Evolutionary conservation across 2,329 filamentous ascomycete species (phyloP).

Genomic region (Phialophora chinensis): DNA sequence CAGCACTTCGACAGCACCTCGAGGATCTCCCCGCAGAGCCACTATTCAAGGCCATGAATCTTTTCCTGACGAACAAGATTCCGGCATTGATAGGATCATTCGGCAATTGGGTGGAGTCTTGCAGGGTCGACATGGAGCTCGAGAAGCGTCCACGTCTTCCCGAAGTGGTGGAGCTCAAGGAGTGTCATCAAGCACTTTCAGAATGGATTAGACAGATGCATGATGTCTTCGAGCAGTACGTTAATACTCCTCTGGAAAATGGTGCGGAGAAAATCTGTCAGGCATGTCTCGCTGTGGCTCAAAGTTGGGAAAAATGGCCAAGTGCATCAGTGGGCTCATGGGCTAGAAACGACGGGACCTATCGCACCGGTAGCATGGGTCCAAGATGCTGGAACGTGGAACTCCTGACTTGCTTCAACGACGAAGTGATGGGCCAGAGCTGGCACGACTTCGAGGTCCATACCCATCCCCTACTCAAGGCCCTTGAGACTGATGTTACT

Average conservation of each 20-base stretch:
- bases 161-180: not conserved
- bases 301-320: not conserved
- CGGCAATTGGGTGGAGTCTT: not conserved
- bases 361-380: not conserved
- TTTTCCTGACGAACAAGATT: not conserved
- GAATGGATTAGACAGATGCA: not conserved
- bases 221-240: not conserved
- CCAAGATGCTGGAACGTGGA: conserved; percentile 17
- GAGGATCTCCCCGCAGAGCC: not conserved
- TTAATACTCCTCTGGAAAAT: not conserved
- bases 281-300: not conserved
- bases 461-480: not conserved
- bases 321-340: not conserved
- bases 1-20: not conserved
- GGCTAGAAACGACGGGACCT: not conserved
- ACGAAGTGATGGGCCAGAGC: not conserved
- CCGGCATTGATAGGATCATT: not conserved
- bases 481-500: not conserved
- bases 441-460: conserved; percentile 8
- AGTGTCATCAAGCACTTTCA: not conserved
- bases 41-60: not conserved
- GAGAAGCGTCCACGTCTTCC: not conserved
- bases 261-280: not conserved
- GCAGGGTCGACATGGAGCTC: not conserved
- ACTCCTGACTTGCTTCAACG: conserved; percentile 9